Conservation (phyloP, 208 protist species). For the Tritrichomonas foetus region DNA sequence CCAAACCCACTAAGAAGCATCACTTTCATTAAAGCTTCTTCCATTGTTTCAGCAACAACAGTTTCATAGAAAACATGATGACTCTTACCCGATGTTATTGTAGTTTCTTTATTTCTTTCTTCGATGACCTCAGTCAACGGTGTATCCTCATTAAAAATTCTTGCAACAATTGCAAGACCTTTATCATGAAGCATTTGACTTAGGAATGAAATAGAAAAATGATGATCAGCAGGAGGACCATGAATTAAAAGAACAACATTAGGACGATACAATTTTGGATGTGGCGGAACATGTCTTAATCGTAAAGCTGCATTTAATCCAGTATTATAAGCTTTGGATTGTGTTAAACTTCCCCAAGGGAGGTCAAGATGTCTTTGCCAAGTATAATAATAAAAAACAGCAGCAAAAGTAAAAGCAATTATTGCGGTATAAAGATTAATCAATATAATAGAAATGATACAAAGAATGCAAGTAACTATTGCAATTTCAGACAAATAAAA, state of each 20-base stretch:
- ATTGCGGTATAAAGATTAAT: not conserved
- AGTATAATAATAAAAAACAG: not conserved
- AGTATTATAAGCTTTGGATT: not conserved
- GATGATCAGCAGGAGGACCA: not conserved
- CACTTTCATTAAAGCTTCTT: not conserved
- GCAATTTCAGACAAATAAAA: not conserved
- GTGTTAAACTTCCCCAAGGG: not conserved
- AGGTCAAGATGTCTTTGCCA: not conserved
- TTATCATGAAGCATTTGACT: not conserved
- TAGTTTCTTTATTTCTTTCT: not conserved
- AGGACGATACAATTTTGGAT: constrained; percentile 18
- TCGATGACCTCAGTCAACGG: not conserved
- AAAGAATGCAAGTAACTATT: not conserved
- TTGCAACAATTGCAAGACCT: not conserved
- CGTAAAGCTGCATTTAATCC: not conserved
- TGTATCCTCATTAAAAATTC: not conserved
- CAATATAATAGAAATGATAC: not conserved
- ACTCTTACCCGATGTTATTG: not conserved
- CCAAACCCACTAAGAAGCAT: not conserved
- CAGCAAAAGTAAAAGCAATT: not conserved
- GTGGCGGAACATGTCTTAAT: not conserved
- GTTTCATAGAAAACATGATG: not conserved
- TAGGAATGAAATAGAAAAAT: not conserved
- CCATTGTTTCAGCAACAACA: not conserved
- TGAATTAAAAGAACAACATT: constrained; percentile 31